Evolutionary conservation across 495 filamentous ascomycete genomes (phyloP).

Genomic region (Podospora pseudoanserina): DNA sequence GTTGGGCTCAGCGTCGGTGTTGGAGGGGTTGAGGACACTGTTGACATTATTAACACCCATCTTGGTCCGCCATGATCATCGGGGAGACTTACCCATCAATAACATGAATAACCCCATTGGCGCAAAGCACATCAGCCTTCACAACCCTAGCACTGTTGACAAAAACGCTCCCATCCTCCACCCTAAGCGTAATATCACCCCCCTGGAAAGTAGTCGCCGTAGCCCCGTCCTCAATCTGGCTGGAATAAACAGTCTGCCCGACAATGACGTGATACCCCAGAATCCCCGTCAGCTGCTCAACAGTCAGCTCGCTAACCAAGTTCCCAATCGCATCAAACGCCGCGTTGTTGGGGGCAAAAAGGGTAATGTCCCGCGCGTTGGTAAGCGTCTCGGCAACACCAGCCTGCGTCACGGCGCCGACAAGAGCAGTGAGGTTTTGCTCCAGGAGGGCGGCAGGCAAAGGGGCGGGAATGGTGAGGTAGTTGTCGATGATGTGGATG

Average conservation of each 20-base stretch:
- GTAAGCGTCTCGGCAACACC: conserved; percentile 44
- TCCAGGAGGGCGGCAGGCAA: conserved; percentile 46
- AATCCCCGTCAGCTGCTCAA: conserved; percentile 45
- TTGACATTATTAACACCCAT: not conserved
- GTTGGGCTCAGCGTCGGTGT: conserved; percentile 44
- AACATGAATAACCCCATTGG: conserved; percentile 66
- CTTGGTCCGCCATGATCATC: not conserved
- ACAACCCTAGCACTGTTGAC: conserved; percentile 40
- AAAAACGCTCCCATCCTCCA: conserved; percentile 41
- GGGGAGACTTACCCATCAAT: conserved; percentile 49
- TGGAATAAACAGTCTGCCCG: conserved; percentile 51
- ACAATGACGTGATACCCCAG: conserved; percentile 59
- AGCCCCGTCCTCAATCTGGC: conserved; percentile 36
- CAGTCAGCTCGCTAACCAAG: conserved; percentile 44
- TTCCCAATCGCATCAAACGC: conserved; percentile 59
- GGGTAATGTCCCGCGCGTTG: conserved; percentile 49
- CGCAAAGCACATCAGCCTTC: conserved; percentile 54
- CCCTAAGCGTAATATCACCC: conserved; percentile 48
- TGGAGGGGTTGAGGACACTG: conserved; percentile 61
- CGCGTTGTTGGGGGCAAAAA: conserved; percentile 57
- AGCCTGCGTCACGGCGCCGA: conserved; percentile 52
- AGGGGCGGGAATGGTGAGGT: conserved; percentile 54
- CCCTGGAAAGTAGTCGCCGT: conserved; percentile 45
- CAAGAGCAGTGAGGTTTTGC: conserved; percentile 53
- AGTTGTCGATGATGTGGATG: conserved; percentile 61